phyloP scores from a whole-genome alignment of 2,329 filamentous ascomycete genomes.

The Metarhizium brunneum region DNA sequence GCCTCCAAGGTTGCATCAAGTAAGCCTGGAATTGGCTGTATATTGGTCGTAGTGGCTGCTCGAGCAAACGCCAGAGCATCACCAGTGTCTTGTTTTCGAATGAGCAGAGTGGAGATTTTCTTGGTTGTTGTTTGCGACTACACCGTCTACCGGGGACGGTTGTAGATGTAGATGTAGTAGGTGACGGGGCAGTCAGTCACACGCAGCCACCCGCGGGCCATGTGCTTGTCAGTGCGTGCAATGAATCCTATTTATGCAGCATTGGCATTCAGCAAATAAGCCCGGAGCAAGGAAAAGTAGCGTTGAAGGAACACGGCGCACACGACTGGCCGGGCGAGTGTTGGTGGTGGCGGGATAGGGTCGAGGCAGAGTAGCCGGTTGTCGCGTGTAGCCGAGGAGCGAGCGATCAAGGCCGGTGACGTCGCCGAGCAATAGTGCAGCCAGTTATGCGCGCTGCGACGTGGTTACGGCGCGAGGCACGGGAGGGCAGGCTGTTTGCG shows the following conservation, averaged over 20 bases:
- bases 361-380: constrained; percentile 2
- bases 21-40: background rate
- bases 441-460: background rate
- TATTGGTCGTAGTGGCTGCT: constrained; percentile 3
- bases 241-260: background rate
- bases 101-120: constrained; percentile 4
- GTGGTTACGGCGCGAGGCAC: background rate
- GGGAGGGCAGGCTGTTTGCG: background rate
- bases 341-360: background rate
- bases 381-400: constrained; percentile 4
- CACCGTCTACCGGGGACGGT: background rate
- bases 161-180: background rate
- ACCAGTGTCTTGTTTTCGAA: background rate
- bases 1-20: constrained; percentile 4
- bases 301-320: background rate
- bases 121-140: constrained; percentile 2
- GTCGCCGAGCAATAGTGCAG: background rate
- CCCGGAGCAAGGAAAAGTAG: background rate
- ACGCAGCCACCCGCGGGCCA: constrained; percentile 16
- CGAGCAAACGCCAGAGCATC: background rate
- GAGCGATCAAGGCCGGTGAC: background rate
- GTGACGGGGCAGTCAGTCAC: background rate
- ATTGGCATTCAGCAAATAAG: constrained; percentile 1
- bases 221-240: constrained; percentile 10
- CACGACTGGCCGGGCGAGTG: background rate